A percentile compares a stretch with the other conserved stretches of the same genome.
These are phyloP conservation scores for Ramalina peruviana DNA, from an alignment of 495 filamentous ascomycete species.

Conservation along the genomic window DNA sequence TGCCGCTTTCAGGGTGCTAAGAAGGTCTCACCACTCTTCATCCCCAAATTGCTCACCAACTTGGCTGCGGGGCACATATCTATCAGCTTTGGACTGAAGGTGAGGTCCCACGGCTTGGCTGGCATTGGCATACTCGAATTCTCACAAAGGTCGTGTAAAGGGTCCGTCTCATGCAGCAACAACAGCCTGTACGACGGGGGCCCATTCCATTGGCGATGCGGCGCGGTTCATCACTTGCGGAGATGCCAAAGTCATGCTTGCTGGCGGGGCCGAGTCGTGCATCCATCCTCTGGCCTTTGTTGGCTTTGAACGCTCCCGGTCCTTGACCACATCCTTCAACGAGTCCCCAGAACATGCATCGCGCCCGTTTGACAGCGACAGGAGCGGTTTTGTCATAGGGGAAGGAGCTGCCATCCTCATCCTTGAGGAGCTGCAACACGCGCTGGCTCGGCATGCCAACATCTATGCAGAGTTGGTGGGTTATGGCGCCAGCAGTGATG, in stretches of 20 bases:
- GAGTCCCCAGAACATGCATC: slow-evolving; percentile 57
- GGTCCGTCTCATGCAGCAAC: slow-evolving; percentile 86
- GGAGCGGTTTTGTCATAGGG: slow-evolving; percentile 80
- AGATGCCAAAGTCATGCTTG: slow-evolving; percentile 89
- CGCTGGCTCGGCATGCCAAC: slow-evolving; percentile 56
- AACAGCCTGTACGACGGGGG: slow-evolving; percentile 90
- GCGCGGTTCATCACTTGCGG: slow-evolving; percentile 78
- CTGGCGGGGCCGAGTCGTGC: slow-evolving; percentile 86
- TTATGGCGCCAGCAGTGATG: slow-evolving; percentile 79
- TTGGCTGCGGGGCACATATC: slow-evolving; percentile 87
- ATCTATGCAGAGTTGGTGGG: slow-evolving; percentile 87
- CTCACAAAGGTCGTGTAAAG: slow-evolving; percentile 18
- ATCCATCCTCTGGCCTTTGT: slow-evolving; percentile 89
- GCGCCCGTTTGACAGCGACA: slow-evolving; percentile 72
- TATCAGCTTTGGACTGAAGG: slow-evolving; percentile 79
- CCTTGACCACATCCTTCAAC: slow-evolving; percentile 70
- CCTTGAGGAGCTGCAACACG: slow-evolving; percentile 84
- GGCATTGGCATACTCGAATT: background rate
- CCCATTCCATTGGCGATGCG: slow-evolving; percentile 88
- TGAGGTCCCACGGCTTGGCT: slow-evolving; percentile 13
- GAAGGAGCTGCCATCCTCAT: slow-evolving; percentile 83
- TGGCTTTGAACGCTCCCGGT: slow-evolving; percentile 79
- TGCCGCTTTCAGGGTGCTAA: slow-evolving; percentile 52
- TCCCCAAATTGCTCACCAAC: slow-evolving; percentile 86
- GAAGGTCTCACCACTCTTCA: slow-evolving; percentile 85